Conservation (phyloP, 2,329 filamentous ascomycete genomes). For the Davidsoniella australis region DNA sequence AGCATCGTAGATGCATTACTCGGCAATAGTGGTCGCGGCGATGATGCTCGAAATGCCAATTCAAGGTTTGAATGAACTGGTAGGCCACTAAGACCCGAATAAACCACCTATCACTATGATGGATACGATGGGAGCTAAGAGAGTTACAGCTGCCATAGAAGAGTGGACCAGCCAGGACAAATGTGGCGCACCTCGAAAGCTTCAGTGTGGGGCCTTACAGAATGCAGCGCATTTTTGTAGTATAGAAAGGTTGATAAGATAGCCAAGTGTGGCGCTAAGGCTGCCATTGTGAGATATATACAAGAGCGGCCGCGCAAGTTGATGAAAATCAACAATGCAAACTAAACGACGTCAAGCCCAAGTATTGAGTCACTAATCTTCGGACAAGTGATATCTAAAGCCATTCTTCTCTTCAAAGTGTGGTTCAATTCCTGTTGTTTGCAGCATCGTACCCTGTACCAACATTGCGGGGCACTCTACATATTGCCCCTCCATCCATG, state of each 20-base stretch:
- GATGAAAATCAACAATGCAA: no score
- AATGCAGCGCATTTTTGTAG: no score
- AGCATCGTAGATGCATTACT: slow-evolving; percentile 1
- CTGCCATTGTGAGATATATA: no score
- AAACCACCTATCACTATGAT: slow-evolving; percentile 10
- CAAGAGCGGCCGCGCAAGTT: no score
- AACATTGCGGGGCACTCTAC: slow-evolving; percentile 8
- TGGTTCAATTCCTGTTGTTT: neutral
- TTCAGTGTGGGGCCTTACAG: no score
- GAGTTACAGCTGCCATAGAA: neutral
- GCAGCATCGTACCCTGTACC: neutral
- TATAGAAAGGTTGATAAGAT: no score
- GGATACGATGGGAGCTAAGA: neutral
- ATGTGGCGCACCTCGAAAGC: no score
- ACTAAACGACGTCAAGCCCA: no score
- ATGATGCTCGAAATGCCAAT: slow-evolving; percentile 1
- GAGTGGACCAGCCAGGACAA: no score
- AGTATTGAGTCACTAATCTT: no score
- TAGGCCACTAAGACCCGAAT: neutral
- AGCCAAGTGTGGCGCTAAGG: no score
- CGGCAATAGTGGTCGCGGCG: neutral
- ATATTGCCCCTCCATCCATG: slow-evolving; percentile 9
- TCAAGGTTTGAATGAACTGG: neutral
- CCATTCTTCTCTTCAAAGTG: neutral
- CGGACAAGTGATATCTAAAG: no score